Conservation (phyloP, 352 stramenopile species). For the Phytophthora citrophthora region DNA sequence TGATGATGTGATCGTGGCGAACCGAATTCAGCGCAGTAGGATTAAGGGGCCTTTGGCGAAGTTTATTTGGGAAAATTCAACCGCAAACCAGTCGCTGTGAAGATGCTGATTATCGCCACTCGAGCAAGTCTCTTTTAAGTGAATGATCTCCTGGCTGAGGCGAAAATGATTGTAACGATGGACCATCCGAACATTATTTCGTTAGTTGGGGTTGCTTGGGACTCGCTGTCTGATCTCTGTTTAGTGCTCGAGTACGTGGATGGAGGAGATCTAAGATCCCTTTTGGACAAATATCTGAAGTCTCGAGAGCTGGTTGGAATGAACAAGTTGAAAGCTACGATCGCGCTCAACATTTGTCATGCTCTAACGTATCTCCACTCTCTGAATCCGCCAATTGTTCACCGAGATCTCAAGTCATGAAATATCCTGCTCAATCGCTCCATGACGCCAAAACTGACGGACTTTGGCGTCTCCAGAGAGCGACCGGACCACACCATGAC, state of each 20-base stretch:
- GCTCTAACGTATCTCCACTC: constrained; percentile 50
- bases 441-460: constrained; percentile 60
- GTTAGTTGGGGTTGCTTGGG: constrained; percentile 53
- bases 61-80: constrained; percentile 47
- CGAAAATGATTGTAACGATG: constrained; percentile 39
- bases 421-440: constrained; percentile 60
- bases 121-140: constrained; percentile 17
- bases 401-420: constrained; percentile 41
- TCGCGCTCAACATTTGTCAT: constrained; percentile 43
- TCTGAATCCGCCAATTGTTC: constrained; percentile 26
- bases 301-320: constrained; percentile 20
- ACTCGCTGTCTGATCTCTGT: constrained; percentile 44
- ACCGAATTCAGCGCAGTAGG: constrained; percentile 3
- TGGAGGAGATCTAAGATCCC: constrained; percentile 44
- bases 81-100: constrained; percentile 44
- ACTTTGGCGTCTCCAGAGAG: constrained; percentile 61
- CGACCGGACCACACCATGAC: constrained; percentile 22
- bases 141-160: constrained; percentile 46
- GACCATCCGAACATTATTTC: constrained; percentile 43
- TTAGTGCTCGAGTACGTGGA: constrained; percentile 59
- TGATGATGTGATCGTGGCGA: constrained; percentile 36
- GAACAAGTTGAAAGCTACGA: constrained; percentile 16
- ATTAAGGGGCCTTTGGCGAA: constrained; percentile 48
- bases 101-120: constrained; percentile 29
- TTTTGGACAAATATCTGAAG: constrained; percentile 40